These are phyloP conservation scores for Boletus pseudo-olivaceus DNA, from an alignment of 768 basidiomycete species.

Conservation along the genomic window DNA sequence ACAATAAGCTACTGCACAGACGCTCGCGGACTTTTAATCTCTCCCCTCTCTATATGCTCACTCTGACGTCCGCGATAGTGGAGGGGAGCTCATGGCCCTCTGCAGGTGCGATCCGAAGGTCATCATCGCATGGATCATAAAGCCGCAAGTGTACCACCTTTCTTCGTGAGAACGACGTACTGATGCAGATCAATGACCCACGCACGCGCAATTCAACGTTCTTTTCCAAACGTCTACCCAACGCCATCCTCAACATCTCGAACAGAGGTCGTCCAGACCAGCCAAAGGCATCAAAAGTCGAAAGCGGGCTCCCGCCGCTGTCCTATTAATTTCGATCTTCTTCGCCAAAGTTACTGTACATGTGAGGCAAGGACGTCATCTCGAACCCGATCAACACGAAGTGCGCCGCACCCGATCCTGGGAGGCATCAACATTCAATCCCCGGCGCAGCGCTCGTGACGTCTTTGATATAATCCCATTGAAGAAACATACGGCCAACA, in stretches of 20 bases:
- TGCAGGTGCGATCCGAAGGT: neutral
- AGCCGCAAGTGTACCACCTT: neutral
- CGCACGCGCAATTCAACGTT: too few species aligned
- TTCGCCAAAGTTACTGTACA: neutral
- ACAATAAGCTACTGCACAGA: neutral
- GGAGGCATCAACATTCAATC: neutral
- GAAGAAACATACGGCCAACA: constrained; percentile 12
- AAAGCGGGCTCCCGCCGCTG: neutral
- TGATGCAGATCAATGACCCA: neutral
- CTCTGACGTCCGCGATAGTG: too few species aligned
- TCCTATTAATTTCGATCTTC: neutral
- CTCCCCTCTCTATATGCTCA: neutral
- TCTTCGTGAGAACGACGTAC: neutral
- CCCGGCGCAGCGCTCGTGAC: constrained; percentile 9
- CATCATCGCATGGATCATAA: neutral
- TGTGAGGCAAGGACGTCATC: constrained; percentile 7
- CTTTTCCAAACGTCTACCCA: too few species aligned
- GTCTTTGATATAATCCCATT: neutral
- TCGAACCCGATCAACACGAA: constrained; percentile 3
- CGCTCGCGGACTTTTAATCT: neutral
- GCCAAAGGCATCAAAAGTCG: too few species aligned
- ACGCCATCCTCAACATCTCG: neutral
- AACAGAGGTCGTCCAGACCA: neutral
- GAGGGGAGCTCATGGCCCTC: too few species aligned
- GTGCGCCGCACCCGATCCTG: constrained; percentile 2